These are phyloP conservation scores for Oemleria cerasiformis DNA, from an alignment of 306 rosid genomes.

Conservation along the genomic window DNA sequence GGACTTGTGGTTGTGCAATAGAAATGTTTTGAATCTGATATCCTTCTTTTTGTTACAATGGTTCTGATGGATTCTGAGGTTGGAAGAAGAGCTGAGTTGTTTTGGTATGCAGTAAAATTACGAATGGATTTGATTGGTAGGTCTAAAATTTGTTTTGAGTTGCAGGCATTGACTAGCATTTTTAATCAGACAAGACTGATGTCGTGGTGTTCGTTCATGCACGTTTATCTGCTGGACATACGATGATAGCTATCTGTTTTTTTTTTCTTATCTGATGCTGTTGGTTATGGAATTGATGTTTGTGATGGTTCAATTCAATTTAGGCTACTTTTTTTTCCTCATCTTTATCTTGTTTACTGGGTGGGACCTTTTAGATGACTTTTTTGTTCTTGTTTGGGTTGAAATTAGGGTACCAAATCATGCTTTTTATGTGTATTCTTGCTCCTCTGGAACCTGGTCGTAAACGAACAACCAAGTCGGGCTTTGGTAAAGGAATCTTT, in stretches of 20 bases:
- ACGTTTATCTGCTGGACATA: background rate
- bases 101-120: too few relatives aligned
- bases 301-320: background rate
- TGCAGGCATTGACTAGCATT: background rate
- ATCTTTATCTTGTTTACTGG: background rate
- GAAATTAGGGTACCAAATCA: background rate
- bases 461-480: too few relatives aligned
- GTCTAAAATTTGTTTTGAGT: background rate
- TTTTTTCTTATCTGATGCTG: background rate
- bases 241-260: background rate
- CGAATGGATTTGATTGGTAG: background rate
- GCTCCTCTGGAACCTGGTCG: too few relatives aligned
- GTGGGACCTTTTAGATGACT: background rate
- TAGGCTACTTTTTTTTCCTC: background rate
- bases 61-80: too few relatives aligned
- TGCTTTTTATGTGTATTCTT: background rate
- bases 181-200: constrained; percentile 2
- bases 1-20: too few relatives aligned
- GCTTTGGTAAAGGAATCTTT: too few relatives aligned
- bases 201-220: background rate
- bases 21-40: too few relatives aligned
- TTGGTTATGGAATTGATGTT: background rate
- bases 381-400: background rate
- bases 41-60: too few relatives aligned
- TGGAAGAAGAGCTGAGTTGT: too few relatives aligned